Percentiles rank a stretch among this genome's conserved stretches.
Conservation (phyloP, 768 basidiomycete species). For the Pleurotus ostreatus region DNA sequence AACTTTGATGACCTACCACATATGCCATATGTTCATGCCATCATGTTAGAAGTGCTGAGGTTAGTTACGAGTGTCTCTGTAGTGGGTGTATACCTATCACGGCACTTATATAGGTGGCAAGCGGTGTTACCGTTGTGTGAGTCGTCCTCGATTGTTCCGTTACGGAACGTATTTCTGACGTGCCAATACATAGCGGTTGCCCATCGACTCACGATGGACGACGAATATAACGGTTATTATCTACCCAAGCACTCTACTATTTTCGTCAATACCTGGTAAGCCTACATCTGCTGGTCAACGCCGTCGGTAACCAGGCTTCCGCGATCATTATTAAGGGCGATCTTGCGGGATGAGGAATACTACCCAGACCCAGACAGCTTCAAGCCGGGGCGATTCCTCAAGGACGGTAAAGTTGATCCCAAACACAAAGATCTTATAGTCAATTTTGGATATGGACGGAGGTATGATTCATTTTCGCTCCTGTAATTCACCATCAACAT, state of each 20-base stretch:
- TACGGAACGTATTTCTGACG: not conserved
- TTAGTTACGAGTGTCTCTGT: not conserved
- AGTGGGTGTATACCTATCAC: not conserved
- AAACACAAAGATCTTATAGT: not conserved
- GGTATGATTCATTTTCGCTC: not conserved
- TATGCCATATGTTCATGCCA: not conserved
- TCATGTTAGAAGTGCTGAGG: not conserved
- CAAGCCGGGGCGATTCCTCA: conserved; percentile 49
- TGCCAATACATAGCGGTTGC: not conserved
- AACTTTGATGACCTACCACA: not conserved
- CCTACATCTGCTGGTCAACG: not conserved
- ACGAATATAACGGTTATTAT: not conserved
- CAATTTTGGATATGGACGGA: not conserved
- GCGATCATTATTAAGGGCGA: conserved; percentile 29
- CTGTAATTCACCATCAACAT: not conserved
- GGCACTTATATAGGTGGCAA: not conserved
- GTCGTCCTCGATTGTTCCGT: too few species aligned
- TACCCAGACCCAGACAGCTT: conserved; percentile 50
- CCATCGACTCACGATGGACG: not conserved
- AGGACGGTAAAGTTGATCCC: not conserved
- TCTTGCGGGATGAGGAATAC: conserved; percentile 43
- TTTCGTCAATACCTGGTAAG: conserved; percentile 61
- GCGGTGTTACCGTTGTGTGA: not conserved
- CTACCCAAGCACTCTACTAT: conserved; percentile 21
- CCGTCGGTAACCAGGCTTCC: not conserved